Evolutionary conservation across 1,139 yeast species (phyloP), one percentile per base, ranked within the genome.

Genomic region (Taiozyma onychis): DNA sequence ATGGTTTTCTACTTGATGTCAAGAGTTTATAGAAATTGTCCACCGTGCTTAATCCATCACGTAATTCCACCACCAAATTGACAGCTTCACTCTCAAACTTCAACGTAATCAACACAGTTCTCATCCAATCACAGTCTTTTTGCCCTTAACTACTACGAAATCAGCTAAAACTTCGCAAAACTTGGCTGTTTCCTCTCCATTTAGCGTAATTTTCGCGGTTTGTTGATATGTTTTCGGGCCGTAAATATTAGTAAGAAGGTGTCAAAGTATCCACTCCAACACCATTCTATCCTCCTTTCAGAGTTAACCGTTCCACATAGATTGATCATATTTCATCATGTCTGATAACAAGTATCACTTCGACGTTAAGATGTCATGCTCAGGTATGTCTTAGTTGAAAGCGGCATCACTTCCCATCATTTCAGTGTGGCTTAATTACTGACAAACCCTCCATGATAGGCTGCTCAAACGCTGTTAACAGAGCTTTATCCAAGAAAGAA

Each of bases 381-480:
- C 87, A 13, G 88, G 76, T 72, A 59, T 16, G 74, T 66, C 13
- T 18, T 10, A 16, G 32, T 48, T 50, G 10, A 27, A 27, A 27
- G 11, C 8, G 9, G 13, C 3, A 27, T 9, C 13, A 9, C 13
- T 27, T 9, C 30, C 30, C 30, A 18, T 18, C 18, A 18, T 18
- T 18, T 27, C 13, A 6, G 4, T 21, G 14, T 47, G 10, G 34
- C 8, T 34, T 7, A 28, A n/a, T 35, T 34, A 39, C 27, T 18
- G 39, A 41, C 24, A 6, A n/a, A 30, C 37, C 32, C 16, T 44
- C 46, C 45, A 44, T 27, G 48, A 51, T 18, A 63, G 88, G 97
- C 32, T 93, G 99, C 70, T 86, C 96, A 21, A 81, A 78, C 51
- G 97, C 99, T 11, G 88, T 93, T 48, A 81, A 83, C 66, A 80